A percentile compares a stretch with the other conserved stretches of the same genome.
Conservation (phyloP, 805 yeast genomes). For the Candida wancherniae region DNA sequence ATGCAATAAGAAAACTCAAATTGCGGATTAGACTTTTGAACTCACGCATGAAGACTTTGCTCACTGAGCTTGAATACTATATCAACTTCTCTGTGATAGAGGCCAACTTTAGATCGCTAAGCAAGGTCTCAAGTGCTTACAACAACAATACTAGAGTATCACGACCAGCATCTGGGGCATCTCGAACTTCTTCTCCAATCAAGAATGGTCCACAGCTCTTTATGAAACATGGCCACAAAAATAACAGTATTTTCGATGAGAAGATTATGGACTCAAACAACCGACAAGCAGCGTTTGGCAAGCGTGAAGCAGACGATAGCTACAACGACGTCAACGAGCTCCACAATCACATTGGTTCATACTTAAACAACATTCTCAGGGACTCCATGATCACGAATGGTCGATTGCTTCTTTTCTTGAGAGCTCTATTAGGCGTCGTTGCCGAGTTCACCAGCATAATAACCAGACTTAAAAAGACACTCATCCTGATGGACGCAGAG, state of each 20-base stretch:
- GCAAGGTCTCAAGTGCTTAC: conserved; percentile 6
- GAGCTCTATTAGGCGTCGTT: conserved; percentile 43
- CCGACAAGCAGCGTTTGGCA: conserved; percentile 6
- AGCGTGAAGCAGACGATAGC: conserved; percentile 3
- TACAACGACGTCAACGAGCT: conserved; percentile 17
- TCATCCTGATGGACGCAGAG: conserved; percentile 44
- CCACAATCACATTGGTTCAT: conserved; percentile 47
- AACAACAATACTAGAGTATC: not conserved
- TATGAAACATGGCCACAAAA: conserved; percentile 14
- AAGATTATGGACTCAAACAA: conserved; percentile 14
- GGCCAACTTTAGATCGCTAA: conserved; percentile 45
- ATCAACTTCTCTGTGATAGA: conserved; percentile 58
- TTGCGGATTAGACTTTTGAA: conserved; percentile 52
- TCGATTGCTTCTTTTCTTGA: conserved; percentile 43
- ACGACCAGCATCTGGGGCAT: conserved; percentile 5
- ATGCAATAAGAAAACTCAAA: conserved; percentile 49
- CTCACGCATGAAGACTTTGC: conserved; percentile 50
- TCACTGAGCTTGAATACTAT: conserved; percentile 52
- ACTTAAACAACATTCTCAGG: conserved; percentile 57
- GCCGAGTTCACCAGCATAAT: conserved; percentile 46
- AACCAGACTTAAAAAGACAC: conserved; percentile 48
- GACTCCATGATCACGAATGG: conserved; percentile 65
- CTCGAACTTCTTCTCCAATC: conserved; percentile 6
- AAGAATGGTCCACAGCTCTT: conserved; percentile 8
- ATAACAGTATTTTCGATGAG: conserved; percentile 21